Evolutionary conservation across 129 eudicot species (phyloP).

Genomic region (Pulicaria dysenterica): DNA sequence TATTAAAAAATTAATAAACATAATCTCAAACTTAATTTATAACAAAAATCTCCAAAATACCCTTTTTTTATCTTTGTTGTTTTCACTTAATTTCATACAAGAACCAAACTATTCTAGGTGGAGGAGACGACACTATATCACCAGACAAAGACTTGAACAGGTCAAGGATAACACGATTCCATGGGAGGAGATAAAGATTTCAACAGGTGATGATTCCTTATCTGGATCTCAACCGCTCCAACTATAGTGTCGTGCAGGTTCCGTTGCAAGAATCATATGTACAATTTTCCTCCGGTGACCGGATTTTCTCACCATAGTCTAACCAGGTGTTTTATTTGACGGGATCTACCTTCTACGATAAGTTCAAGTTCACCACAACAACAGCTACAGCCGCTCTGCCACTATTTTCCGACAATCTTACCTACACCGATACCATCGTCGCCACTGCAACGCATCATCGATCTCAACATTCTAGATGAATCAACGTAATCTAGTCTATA

Average conservation of each 20-base stretch:
- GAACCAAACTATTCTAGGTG: no score
- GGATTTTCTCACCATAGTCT: constrained; percentile 35
- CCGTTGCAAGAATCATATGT: constrained; percentile 26
- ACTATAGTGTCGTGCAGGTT: constrained; percentile 19
- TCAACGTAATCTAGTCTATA: neutral
- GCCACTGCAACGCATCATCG: constrained; percentile 22
- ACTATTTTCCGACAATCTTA: constrained; percentile 25
- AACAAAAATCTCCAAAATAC: no score
- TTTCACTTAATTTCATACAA: no score
- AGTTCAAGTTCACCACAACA: constrained; percentile 8
- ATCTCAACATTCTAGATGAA: constrained; percentile 40
- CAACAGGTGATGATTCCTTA: no score
- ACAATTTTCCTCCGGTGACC: constrained; percentile 24
- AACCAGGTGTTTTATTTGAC: constrained; percentile 34
- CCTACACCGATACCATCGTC: no score
- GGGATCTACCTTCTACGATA: constrained; percentile 17
- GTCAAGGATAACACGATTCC: no score
- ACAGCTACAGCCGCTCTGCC: neutral
- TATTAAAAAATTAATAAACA: no score
- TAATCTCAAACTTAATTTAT: no score
- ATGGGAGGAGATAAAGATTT: no score
- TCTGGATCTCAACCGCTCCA: constrained; percentile 35
- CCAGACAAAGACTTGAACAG: no score
- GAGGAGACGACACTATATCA: no score
- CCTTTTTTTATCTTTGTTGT: no score